Percentiles rank a stretch among this genome's conserved stretches.
These are phyloP conservation scores for Cercospora citrullina DNA, from an alignment of 2,329 filamentous ascomycete species.

Conservation along the genomic window DNA sequence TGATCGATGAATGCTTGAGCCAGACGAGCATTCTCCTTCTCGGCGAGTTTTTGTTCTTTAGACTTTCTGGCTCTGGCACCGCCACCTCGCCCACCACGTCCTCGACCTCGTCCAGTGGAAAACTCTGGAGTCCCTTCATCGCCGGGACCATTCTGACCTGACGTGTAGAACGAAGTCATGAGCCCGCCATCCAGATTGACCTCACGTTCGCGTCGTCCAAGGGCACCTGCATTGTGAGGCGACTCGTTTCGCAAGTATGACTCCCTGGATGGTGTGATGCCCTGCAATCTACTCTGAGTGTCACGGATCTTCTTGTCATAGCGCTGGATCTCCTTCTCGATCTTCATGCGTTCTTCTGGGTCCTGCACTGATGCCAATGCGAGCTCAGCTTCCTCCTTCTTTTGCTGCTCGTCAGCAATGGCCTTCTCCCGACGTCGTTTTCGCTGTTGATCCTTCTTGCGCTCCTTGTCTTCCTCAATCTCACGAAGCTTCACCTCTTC, in stretches of 20 bases:
- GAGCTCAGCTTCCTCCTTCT: constrained; percentile 76
- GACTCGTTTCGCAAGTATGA: constrained; percentile 62
- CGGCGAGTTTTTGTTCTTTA: constrained; percentile 68
- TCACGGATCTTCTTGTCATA: constrained; percentile 91
- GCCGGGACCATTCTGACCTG: constrained; percentile 21
- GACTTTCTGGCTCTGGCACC: constrained; percentile 79
- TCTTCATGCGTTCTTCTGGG: constrained; percentile 76
- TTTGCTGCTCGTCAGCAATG: constrained; percentile 81
- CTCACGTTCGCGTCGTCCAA: constrained; percentile 48
- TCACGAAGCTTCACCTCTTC: constrained; percentile 87
- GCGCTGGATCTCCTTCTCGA: constrained; percentile 81
- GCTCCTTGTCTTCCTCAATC: constrained; percentile 91
- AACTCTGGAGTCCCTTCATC: constrained; percentile 37
- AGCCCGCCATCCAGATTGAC: constrained; percentile 80
- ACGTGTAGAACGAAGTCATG: constrained; percentile 74
- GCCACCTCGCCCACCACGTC: constrained; percentile 40
- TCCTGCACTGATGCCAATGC: constrained; percentile 77
- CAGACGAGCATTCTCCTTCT: constrained; percentile 76
- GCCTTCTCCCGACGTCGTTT: constrained; percentile 95
- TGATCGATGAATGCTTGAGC: constrained; percentile 82
- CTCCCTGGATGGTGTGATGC: constrained; percentile 73
- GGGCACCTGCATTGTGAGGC: constrained; percentile 44
- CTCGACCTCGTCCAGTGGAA: constrained; percentile 43
- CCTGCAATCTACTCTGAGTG: constrained; percentile 82
- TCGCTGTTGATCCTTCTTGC: constrained; percentile 99